Base-by-base conservation (phyloP, 306 rosid genomes). In the Crotalaria pallida region DNA sequence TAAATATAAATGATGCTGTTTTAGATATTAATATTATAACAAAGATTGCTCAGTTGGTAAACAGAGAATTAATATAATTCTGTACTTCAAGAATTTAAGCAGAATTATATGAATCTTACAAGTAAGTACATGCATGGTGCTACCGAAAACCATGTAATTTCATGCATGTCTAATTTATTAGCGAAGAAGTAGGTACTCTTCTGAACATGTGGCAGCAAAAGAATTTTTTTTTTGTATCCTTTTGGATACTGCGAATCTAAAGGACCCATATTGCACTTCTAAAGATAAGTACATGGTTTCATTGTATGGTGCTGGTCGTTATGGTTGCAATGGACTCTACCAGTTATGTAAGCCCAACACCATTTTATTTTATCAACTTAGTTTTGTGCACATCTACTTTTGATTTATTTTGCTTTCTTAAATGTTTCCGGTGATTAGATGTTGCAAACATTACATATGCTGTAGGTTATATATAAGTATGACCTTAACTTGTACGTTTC, bases 281-380 rank as follows among this genome's bases (percentile, higher is more conserved):
- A 89, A 86, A 80, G 96, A 92, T 68, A 89, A 88, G 82, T 89
- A 88, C 86, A 88, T 85, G 79, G 78, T 86, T 79, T 78, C 96
- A 52, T 80, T 92, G 63, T 81, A 79, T 45, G 89, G 98, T 64
- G 96, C 98, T 24, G 98, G 96, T 56, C 87, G 88, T 44, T 84
- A 86, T 79, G 98, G 98, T 43, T 84, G 84, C 86, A 81, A 72
- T 62, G 98, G 96, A 40, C 87, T 89, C 43, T 80, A 88, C 79
- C 90, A 88, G 74, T 57, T 89, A 77, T 67, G 96, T 89, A 84
- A 65, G 90, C 7, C 62, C 71, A 45, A 3, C 69, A 23, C 75
- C 51, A 19, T 68, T 77, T 58, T 6, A n/a, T n/a, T 72, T 34
- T 22, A 57, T 65, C 33, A 13, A 10, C 67, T 72, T 34, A 31